Evolutionary conservation across 148 eudicot genomes (phyloP), one percentile per base, ranked within the genome.

Genomic region (Camellia lanceoleosa): DNA sequence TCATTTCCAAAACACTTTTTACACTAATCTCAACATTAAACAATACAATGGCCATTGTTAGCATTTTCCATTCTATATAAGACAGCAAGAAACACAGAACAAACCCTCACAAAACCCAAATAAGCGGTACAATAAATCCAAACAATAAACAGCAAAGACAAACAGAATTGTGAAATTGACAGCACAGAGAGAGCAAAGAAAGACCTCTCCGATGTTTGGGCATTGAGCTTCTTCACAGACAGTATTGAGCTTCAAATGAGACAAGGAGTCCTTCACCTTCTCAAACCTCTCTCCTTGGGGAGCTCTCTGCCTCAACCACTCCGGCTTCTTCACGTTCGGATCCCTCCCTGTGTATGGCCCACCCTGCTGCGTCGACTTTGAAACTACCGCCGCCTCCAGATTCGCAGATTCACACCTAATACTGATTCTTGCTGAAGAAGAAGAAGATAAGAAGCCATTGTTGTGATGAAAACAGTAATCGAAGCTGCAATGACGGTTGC

Each of bases 201-300:
- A 23, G 11, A 90, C 95, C 90, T 92, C 95, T 42, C 95, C 93
- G 68, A 92, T 91, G 81, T 93, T 95, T 38, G 98, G 98, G 77
- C 98, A 95, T 75, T 95, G 96, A 19, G 98, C 98, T 85, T 95
- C 97, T 80, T 93, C 89, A 63, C 98, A 95, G 56, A 95, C 97
- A 44, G 98, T 95, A 62, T 95, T 88, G 42, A 95, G 94, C 11
- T 93, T 93, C 76, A 95, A 86, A 6, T 81, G 73, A 2, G 97
- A 91, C 63, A 95, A 81, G 1, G 92, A 84, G 1, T 86, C 90
- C 82, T 95, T 95, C 23, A 91, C 94, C 85, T 95, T 93, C 73
- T 93, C 85, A 79, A 84, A 93, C 85, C 78, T 90, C 71, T 84
- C 82, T 7, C 98, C 98, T 74, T 93, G 96, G 9, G 97, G 96